These are phyloP conservation scores for Chionographis japonica DNA, from an alignment of 106 monocot genomes.

Conservation along the genomic window DNA sequence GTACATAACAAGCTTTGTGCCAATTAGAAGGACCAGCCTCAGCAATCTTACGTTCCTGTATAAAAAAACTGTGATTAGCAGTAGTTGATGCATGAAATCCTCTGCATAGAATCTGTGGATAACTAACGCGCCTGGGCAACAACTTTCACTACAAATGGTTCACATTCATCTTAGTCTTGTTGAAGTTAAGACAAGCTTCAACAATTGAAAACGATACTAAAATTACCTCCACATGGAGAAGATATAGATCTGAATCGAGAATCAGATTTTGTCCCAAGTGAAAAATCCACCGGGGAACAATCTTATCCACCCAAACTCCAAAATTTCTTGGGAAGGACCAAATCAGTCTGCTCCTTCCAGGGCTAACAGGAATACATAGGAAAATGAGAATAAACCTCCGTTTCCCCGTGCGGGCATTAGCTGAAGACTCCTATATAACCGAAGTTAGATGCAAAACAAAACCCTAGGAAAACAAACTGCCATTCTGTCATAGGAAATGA, in stretches of 20 bases:
- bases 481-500: background rate
- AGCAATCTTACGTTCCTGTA: constrained; percentile 76
- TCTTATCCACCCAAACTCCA: constrained; percentile 52
- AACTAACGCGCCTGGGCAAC: too few species aligned
- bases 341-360: constrained; percentile 80
- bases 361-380: constrained; percentile 80
- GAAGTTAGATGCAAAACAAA: background rate
- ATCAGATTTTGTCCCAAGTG: constrained; percentile 72
- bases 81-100: too few species aligned
- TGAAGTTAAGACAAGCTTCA: background rate
- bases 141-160: too few species aligned
- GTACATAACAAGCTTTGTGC: constrained; percentile 88
- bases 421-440: constrained; percentile 21
- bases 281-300: constrained; percentile 80
- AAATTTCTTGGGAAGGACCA: constrained; percentile 71
- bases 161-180: too few species aligned
- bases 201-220: background rate
- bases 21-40: constrained; percentile 61
- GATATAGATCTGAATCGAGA: constrained; percentile 85
- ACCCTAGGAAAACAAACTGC: background rate
- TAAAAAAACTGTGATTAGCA: background rate
- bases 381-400: constrained; percentile 46
- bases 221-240: constrained; percentile 83
- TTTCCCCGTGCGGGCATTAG: constrained; percentile 17
- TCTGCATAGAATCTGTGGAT: too few species aligned